Base-by-base conservation (phyloP, 768 basidiomycete species). In the Tulasnella sp. region DNA sequence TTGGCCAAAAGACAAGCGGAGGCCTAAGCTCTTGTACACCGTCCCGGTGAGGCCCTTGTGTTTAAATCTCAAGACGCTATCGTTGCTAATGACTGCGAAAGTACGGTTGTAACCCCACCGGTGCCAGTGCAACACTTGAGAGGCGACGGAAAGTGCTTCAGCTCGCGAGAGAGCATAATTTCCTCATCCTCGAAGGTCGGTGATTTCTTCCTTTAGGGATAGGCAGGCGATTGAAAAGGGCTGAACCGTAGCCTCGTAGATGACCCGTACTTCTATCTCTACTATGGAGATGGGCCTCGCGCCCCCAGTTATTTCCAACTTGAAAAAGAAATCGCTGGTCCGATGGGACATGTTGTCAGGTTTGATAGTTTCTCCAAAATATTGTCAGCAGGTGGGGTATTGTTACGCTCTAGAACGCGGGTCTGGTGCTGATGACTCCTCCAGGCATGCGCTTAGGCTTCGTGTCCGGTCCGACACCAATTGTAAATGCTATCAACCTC, bases 361-460 rank as follows among this genome's bases (percentile, higher is more conserved):
- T 95, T 97, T 84, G 96, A 98, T 84, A 95, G 93, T 83, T 88
- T 97, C 76, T 95, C 93, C 77, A 98, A 98, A 86, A 87, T 97
- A 52, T 87, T 92, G 34, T 92, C 91, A 24, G 88, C 91, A 31
- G 93, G 76, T 62, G 21, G 38, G 46, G 19, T 40, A 31, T 36
- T 6, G 38, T n/a, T 10, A 6, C 52, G 16, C 14, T 68, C 62
- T 36, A 34, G 52, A 27, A 58, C n/a, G 12, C 16, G 56, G 24
- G 31, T 34, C 34, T 34, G 31, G 0, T 68, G 34, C 31, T 68
- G 62, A 21, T 58, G 39, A 36, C 40, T 34, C 34, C 21, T 6
- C 34, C 46, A 77, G 78, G 94, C 18, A 89, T 95, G 83, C 91
- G 94, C 24, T 88, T 96, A 80, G 96, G 95, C 10, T 96, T 93